A percentile compares a stretch with the other conserved stretches of the same genome.
Evolutionary conservation across 2,329 filamentous ascomycete genomes (phyloP).

Genomic region (Albophoma yamanashiensis): DNA sequence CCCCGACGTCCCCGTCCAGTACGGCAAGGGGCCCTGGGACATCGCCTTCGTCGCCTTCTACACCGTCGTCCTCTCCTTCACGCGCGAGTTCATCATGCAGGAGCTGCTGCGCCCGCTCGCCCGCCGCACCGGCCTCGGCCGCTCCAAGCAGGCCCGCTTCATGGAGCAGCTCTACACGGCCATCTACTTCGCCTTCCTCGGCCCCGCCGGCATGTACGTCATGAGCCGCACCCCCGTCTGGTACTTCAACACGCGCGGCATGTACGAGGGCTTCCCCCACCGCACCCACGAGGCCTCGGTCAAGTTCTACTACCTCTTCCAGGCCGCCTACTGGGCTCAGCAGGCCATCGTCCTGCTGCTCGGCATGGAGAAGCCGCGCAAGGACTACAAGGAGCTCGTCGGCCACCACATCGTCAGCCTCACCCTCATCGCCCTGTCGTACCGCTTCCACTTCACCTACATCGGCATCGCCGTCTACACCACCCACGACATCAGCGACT

Average conservation of each 20-base stretch:
- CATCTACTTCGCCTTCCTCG: constrained; percentile 75
- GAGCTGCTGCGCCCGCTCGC: constrained; percentile 71
- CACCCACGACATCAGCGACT: constrained; percentile 88
- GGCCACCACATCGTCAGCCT: constrained; percentile 86
- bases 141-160: constrained; percentile 77
- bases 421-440: constrained; percentile 72
- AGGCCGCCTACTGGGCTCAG: constrained; percentile 93
- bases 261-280: constrained; percentile 87
- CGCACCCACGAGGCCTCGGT: constrained; percentile 66
- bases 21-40: constrained; percentile 83
- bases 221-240: constrained; percentile 87
- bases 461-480: constrained; percentile 91
- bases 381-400: constrained; percentile 91
- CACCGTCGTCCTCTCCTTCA: constrained; percentile 81
- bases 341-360: constrained; percentile 81
- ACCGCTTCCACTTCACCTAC: constrained; percentile 94
- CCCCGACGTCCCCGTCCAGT: constrained; percentile 46
- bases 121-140: constrained; percentile 56
- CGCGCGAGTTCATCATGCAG: constrained; percentile 94
- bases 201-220: constrained; percentile 77
- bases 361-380: constrained; percentile 83
- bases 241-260: constrained; percentile 87
- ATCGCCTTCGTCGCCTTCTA: constrained; percentile 85
- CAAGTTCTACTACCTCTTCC: constrained; percentile 94
- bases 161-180: constrained; percentile 96